Evolutionary conservation across 352 stramenopile genomes (phyloP), one percentile per base, ranked within the genome.

Genomic region (Aphanomyces invadans): DNA sequence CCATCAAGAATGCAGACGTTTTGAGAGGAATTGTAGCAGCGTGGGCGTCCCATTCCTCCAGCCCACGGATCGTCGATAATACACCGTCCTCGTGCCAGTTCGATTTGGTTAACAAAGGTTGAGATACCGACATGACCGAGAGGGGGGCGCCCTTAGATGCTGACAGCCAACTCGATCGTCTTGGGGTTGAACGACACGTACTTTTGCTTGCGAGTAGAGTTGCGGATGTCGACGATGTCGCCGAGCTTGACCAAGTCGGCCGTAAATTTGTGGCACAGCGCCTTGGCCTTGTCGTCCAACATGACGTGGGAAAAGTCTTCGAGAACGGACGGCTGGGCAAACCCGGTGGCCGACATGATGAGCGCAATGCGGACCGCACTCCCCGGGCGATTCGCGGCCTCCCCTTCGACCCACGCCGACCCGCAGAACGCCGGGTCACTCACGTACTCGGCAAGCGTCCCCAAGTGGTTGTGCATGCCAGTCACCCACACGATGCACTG

Each of bases 301-400:
- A 62, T 62, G 5, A 62, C 23, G 25, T 62, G 54, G 19, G 54
- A 62, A 48, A 62, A 62, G 54, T 62, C 54, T 48, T 62, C 54
- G n/a, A 19, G 36, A 10, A 62, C 38, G 17, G 33, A 26, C n/a
- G 54, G 54, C 39, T 62, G 54, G 9, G 28, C 28, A 19, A 62
- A 62, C n/a, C 54, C 54, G 5, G 54, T 62, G 19, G 54, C 54
- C 21, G 33, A 19, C 54, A 62, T 62, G 54, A 62, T 62, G 33
- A 62, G 39, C 4, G 54, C 33, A 5, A 23, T 17, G 23, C 54
- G 54, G n/a, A 62, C 54, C 5, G 23, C 15, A 4, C 23, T 53
- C 36, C 54, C 54, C 48, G 54, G 54, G 4, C 54, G 54, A 19
- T 32, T 32, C 17, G 54, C 54, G 39, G 38, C 23, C 39, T 62